Evolutionary conservation across 352 stramenopile genomes (phyloP).

Genomic region (Phytopythium ostracodes): DNA sequence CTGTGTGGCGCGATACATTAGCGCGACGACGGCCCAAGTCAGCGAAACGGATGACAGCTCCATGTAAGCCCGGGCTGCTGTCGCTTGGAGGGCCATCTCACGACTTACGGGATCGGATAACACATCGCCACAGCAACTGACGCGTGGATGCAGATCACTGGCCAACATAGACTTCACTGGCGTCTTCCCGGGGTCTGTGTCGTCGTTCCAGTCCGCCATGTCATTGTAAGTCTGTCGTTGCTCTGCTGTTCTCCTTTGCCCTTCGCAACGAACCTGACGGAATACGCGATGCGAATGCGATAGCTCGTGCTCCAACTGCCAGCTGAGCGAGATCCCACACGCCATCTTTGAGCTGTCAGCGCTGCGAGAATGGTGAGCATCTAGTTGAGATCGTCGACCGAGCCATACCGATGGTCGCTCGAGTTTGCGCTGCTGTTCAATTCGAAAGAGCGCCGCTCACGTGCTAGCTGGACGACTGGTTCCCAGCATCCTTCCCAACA

Average conservation of each 20-base stretch:
- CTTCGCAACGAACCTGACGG: neutral
- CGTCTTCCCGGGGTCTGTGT: constrained; percentile 6
- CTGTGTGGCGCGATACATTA: neutral
- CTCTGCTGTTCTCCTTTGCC: neutral
- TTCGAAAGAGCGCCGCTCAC: neutral
- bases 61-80: neutral
- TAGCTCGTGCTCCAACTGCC: constrained; percentile 37
- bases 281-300: neutral
- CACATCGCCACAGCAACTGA: neutral
- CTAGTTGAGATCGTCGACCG: neutral
- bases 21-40: neutral
- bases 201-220: constrained; percentile 5
- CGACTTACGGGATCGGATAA: too few species aligned
- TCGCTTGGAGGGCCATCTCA: neutral
- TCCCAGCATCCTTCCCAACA: constrained; percentile 14
- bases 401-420: too few species aligned
- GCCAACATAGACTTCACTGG: constrained; percentile 8
- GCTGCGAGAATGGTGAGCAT: constrained; percentile 24
- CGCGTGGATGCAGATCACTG: neutral
- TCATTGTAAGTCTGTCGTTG: constrained; percentile 1
- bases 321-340: constrained; percentile 24
- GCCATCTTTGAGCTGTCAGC: constrained; percentile 25
- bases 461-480: neutral
- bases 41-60: constrained; percentile 6
- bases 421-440: neutral